Conservation (phyloP, 768 basidiomycete species). For the Inosperma sp. region DNA sequence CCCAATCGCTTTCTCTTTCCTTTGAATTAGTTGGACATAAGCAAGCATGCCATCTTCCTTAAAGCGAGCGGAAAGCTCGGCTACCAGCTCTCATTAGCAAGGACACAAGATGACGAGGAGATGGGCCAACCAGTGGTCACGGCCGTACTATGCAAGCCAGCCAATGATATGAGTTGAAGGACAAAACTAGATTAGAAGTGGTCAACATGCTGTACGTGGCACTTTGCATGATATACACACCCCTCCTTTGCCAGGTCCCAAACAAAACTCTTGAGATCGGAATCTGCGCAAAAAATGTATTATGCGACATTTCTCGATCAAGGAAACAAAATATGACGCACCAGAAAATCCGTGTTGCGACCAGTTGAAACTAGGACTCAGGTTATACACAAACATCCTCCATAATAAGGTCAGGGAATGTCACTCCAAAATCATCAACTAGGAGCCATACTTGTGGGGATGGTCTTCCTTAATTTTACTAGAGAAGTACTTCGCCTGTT, state of each 20-base stretch:
- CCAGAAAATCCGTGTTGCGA: constrained; percentile 73
- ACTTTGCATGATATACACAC: constrained; percentile 31
- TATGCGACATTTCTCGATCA: neutral
- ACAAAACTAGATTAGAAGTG: constrained; percentile 56
- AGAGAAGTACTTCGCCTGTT: constrained; percentile 75
- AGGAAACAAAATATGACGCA: constrained; percentile 22
- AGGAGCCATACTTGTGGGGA: constrained; percentile 58
- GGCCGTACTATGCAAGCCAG: constrained; percentile 84
- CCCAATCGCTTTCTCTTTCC: constrained; percentile 83
- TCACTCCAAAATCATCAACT: neutral
- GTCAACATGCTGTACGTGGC: constrained; percentile 6
- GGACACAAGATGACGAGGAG: neutral
- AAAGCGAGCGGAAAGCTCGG: constrained; percentile 74
- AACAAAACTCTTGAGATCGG: constrained; percentile 76
- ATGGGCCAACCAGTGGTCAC: constrained; percentile 55
- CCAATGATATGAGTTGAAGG: constrained; percentile 83
- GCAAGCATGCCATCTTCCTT: constrained; percentile 90
- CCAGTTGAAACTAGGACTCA: constrained; percentile 96
- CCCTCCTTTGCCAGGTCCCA: constrained; percentile 92
- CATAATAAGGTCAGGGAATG: constrained; percentile 3
- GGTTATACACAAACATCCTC: constrained; percentile 87
- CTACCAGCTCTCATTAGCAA: constrained; percentile 30
- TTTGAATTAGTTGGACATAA: constrained; percentile 83
- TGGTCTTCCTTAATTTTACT: constrained; percentile 64
- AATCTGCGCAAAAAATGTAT: constrained; percentile 39